These are phyloP conservation scores for Teratosphaeria zuluensis DNA, from an alignment of 2,329 filamentous ascomycete genomes.

Conservation along the genomic window DNA sequence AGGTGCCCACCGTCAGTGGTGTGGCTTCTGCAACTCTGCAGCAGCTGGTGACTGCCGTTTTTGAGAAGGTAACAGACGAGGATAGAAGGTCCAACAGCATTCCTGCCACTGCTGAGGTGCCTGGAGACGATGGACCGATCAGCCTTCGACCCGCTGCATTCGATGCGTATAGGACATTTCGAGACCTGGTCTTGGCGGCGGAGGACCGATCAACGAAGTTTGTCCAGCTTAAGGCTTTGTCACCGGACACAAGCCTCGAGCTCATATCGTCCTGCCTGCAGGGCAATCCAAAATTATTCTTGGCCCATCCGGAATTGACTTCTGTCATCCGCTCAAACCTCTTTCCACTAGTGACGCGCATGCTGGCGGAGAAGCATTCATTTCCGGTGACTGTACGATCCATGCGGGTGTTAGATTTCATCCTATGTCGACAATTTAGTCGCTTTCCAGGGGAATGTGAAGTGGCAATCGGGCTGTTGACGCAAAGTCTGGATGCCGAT, in stretches of 20 bases:
- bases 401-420: slow-evolving; percentile 70
- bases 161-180: slow-evolving; percentile 80
- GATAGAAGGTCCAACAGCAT: slow-evolving; percentile 54
- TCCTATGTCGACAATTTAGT: slow-evolving; percentile 67
- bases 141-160: slow-evolving; percentile 65
- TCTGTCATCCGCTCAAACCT: slow-evolving; percentile 67
- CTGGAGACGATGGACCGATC: slow-evolving; percentile 54
- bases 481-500: slow-evolving; percentile 81
- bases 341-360: slow-evolving; percentile 72
- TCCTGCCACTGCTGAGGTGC: slow-evolving; percentile 52
- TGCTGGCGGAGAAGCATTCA: slow-evolving; percentile 64
- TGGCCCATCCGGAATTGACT: slow-evolving; percentile 67
- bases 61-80: slow-evolving; percentile 79
- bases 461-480: slow-evolving; percentile 70
- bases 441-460: slow-evolving; percentile 72
- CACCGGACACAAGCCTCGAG: slow-evolving; percentile 78
- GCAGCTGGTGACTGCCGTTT: slow-evolving; percentile 83
- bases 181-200: slow-evolving; percentile 79
- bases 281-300: slow-evolving; percentile 74
- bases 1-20: slow-evolving; percentile 87
- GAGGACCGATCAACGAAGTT: slow-evolving; percentile 78
- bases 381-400: slow-evolving; percentile 78
- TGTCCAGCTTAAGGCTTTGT: slow-evolving; percentile 66
- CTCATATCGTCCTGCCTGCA: slow-evolving; percentile 83
- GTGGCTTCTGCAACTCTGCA: slow-evolving; percentile 94